Evolutionary conservation across 306 rosid genomes (phyloP).

Genomic region (Cajanus cajan): DNA sequence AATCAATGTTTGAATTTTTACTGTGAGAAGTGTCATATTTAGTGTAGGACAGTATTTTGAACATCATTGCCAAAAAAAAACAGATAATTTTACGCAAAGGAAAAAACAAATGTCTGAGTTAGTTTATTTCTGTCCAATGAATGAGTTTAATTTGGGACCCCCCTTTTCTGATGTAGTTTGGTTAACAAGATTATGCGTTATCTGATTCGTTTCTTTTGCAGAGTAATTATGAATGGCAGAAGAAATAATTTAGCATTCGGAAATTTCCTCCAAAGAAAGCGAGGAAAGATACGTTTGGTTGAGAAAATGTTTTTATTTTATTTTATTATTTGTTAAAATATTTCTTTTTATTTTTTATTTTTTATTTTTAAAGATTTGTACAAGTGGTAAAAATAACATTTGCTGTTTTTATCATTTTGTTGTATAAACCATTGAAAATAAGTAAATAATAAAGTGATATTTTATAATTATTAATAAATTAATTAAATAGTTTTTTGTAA

Average conservation of each 20-base stretch:
- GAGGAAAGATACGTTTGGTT: background rate
- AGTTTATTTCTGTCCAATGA: background rate
- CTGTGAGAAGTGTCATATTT: no score
- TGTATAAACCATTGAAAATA: background rate
- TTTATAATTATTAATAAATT: background rate
- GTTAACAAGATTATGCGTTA: background rate
- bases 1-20: no score
- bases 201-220: background rate
- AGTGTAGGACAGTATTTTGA: no score
- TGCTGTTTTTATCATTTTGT: background rate
- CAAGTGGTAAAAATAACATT: background rate
- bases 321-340: background rate
- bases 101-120: no score
- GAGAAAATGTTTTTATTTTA: background rate
- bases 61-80: no score
- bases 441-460: background rate
- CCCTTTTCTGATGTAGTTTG: background rate
- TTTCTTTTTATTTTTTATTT: background rate
- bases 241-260: constrained; percentile 13
- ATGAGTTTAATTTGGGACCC: background rate
- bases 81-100: no score
- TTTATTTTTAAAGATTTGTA: background rate
- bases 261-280: background rate
- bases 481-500: background rate
- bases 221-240: background rate